Percentiles rank a stretch among this genome's conserved stretches.
Evolutionary conservation across 2,329 filamentous ascomycete genomes (phyloP).

Genomic region (Pyrenochaeta sp.): DNA sequence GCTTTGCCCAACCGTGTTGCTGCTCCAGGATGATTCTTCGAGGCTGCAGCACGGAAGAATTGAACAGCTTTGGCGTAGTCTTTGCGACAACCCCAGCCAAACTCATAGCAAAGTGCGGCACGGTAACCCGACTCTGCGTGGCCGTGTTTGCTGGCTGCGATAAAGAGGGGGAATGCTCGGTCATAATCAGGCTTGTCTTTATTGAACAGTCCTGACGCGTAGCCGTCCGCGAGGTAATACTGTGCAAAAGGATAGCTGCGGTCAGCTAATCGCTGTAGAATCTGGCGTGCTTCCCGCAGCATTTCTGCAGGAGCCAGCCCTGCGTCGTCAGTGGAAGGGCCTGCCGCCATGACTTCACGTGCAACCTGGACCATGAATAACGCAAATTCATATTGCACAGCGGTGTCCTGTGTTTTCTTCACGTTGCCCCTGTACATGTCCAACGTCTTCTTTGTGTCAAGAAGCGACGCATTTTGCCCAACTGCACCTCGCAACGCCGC

Average conservation of each 20-base stretch:
- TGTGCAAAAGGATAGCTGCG: constrained; percentile 95
- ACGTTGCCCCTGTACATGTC: constrained; percentile 98
- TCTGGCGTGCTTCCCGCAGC: constrained; percentile 85
- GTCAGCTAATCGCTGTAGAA: constrained; percentile 85
- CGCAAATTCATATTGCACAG: constrained; percentile 95
- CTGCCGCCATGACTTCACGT: constrained; percentile 68
- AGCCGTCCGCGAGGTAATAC: constrained; percentile 96
- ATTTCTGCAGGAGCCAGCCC: constrained; percentile 67
- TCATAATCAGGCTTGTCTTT: constrained; percentile 94
- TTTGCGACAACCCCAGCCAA: constrained; percentile 93
- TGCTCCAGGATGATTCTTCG: constrained; percentile 93
- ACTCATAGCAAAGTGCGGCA: constrained; percentile 94
- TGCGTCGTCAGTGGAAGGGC: constrained; percentile 44
- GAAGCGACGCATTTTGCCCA: constrained; percentile 87
- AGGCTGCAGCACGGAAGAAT: constrained; percentile 87
- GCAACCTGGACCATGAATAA: constrained; percentile 92
- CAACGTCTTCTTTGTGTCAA: constrained; percentile 91
- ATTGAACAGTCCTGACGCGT: constrained; percentile 91
- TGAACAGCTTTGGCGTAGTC: constrained; percentile 92
- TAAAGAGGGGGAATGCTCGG: constrained; percentile 89
- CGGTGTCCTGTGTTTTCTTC: constrained; percentile 92
- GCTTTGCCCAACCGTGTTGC: constrained; percentile 93
- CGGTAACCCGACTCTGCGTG: constrained; percentile 96
- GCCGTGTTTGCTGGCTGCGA: constrained; percentile 93
- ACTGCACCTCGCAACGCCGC: constrained; percentile 79